Base-by-base conservation (phyloP, 2,329 filamentous ascomycete genomes). In the Penicillium sumatraense region DNA sequence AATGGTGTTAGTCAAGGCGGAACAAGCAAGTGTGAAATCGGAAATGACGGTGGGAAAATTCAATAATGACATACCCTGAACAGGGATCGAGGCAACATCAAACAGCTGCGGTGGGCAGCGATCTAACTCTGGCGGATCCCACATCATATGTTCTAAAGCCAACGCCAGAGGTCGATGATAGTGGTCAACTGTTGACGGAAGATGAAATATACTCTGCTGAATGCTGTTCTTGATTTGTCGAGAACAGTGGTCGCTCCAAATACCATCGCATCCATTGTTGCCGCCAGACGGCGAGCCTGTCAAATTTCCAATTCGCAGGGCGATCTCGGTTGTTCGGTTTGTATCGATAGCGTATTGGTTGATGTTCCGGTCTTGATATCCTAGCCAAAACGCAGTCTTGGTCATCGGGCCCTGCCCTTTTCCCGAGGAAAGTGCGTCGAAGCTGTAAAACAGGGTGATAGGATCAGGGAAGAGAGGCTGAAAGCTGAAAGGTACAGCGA, bases 261-360 rank as follows among this genome's bases (percentile, higher is more conserved):
- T 67, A 11, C 70, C 67, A 52, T 75, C 70, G 46, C 73, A 75
- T 36, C 71, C 72, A 61, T 75, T 74, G 42, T 70, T 73, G 5
- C 38, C 45, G 2, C 72, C 71, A 3, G 63, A 65, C 3, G 71
- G 70, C 11, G 63, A 69, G n/a, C 69, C 72, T 3, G 69, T 72
- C 20, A 74, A 23, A 48, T 75, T 75, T 1, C 72, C 72, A 14
- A 75, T 60, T 10, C 72, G 72, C 35, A 75, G 54, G 6, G 66
- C 72, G 21, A 74, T 51, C 35, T 75, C 73, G 6, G 70, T 72
- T 2, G 73, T 75, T 38, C 68, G 68, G 53, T 75, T 75, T 5
- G 59, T 52, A 38, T 66, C 54, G 38, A 72, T 64, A 26, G 63
- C 62, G 10, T 63, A 59, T 7, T 57, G 63, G 45, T 69, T 62